phyloP scores from a whole-genome alignment of 2,329 filamentous ascomycete genomes.

The Ceratocystis huliohia region DNA sequence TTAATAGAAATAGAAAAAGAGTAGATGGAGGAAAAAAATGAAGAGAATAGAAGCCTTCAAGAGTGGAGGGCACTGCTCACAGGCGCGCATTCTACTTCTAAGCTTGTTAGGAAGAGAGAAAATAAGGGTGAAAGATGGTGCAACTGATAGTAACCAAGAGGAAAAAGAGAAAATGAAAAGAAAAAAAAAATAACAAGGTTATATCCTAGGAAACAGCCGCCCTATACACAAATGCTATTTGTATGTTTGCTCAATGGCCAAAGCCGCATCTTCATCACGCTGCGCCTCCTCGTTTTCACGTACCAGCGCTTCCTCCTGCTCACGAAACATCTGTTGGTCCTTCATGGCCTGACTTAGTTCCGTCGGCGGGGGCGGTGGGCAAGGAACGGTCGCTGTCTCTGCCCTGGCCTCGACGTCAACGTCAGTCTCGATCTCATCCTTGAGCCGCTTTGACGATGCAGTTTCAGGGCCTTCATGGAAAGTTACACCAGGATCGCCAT shows the following conservation, averaged over 20 bases:
- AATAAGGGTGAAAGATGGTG: conserved; percentile 12
- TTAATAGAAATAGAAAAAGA: conserved; percentile 9
- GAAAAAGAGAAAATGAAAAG: not conserved
- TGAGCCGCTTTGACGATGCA: conserved; percentile 35
- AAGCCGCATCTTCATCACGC: conserved; percentile 37
- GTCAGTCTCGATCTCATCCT: conserved; percentile 30
- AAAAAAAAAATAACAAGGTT: not conserved
- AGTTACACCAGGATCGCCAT: conserved; percentile 25
- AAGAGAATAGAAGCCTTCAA: not conserved
- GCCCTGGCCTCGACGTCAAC: too few species aligned
- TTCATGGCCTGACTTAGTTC: conserved; percentile 29
- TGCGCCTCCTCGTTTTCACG: conserved; percentile 44
- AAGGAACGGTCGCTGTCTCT: conserved; percentile 32
- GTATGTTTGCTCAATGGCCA: conserved; percentile 18
- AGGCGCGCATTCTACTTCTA: not conserved
- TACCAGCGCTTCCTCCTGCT: conserved; percentile 38
- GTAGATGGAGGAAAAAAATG: not conserved
- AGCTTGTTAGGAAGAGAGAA: not conserved
- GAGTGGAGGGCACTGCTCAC: not conserved
- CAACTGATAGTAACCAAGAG: not conserved
- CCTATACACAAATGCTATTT: conserved; percentile 3
- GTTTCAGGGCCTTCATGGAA: conserved; percentile 7
- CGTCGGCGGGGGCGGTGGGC: conserved; percentile 37
- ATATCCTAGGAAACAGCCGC: conserved; percentile 20
- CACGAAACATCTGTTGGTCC: conserved; percentile 35